phyloP scores from a whole-genome alignment of 2,329 filamentous ascomycete species.

The Lecanoromycetidae sp. region DNA sequence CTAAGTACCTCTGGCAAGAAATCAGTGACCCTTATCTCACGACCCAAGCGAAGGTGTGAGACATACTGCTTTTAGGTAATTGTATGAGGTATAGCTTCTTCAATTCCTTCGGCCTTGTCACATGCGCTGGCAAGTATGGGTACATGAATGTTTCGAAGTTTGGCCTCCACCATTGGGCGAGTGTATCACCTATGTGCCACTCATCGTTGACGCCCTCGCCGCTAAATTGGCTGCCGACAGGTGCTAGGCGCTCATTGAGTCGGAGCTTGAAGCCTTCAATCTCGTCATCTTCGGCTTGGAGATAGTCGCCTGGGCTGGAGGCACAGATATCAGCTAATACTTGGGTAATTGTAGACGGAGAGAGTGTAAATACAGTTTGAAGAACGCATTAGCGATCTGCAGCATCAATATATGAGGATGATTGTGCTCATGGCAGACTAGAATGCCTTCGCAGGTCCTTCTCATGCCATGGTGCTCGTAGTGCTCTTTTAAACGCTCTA shows the following conservation, averaged over 20 bases:
- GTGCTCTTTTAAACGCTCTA: conserved; percentile 93
- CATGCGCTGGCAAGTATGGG: conserved; percentile 90
- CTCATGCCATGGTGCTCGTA: conserved; percentile 90
- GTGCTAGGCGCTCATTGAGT: conserved; percentile 84
- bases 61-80: conserved; percentile 75
- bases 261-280: conserved; percentile 87
- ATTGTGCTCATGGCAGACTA: conserved; percentile 98
- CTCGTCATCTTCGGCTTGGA: conserved; percentile 76
- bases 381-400: conserved; percentile 98
- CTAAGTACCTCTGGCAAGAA: conserved; percentile 64
- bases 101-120: conserved; percentile 93
- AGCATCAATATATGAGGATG: conserved; percentile 98
- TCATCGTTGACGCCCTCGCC: conserved; percentile 82
- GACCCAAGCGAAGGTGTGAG: not conserved
- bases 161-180: conserved; percentile 96
- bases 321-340: not conserved
- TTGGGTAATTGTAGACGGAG: not conserved
- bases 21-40: not conserved
- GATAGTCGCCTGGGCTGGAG: conserved; percentile 72
- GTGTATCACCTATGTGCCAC: conserved; percentile 88
- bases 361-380: conserved; percentile 58
- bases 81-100: conserved; percentile 99
- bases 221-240: conserved; percentile 68
- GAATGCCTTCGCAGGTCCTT: conserved; percentile 87
- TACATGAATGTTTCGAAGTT: conserved; percentile 99